Percentiles rank a stretch among this genome's conserved stretches.
These are phyloP conservation scores for Amoebophrya sp. DNA, from an alignment of 169 alveolate genomes.

Conservation along the genomic window DNA sequence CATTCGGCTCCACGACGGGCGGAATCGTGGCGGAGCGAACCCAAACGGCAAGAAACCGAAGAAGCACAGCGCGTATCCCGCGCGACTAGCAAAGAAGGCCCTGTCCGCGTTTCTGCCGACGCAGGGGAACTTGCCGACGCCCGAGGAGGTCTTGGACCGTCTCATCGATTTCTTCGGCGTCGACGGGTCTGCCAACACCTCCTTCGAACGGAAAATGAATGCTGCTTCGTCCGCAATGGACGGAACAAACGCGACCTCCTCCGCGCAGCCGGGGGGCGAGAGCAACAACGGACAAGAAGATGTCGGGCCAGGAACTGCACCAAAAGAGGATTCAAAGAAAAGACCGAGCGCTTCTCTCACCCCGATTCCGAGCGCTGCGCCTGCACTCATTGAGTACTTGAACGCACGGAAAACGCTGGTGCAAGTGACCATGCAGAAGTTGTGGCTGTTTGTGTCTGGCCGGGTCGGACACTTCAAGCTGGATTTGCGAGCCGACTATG, in stretches of 20 bases:
- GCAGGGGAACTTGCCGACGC: not conserved
- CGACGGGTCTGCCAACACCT: not conserved
- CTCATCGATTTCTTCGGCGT: not conserved
- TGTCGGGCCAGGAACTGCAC: not conserved
- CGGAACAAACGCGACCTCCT: not conserved
- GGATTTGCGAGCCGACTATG: not conserved
- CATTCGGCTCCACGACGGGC: not conserved
- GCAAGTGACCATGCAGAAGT: not conserved
- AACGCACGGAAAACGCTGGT: not conserved
- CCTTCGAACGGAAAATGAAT: not conserved
- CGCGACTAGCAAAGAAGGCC: not conserved
- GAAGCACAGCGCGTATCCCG: not conserved
- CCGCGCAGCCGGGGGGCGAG: not conserved
- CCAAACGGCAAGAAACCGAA: not conserved
- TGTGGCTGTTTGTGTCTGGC: not conserved
- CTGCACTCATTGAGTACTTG: no score
- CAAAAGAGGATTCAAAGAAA: no score
- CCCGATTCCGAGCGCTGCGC: no score
- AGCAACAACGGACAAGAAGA: not conserved
- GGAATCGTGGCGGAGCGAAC: no score
- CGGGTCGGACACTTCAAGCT: not conserved
- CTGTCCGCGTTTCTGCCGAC: not conserved
- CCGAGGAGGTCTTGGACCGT: not conserved
- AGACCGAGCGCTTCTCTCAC: no score
- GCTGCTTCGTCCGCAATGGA: no score